These are phyloP conservation scores for Taxawa tesnikishii DNA, from an alignment of 2,329 filamentous ascomycete species.

Conservation along the genomic window DNA sequence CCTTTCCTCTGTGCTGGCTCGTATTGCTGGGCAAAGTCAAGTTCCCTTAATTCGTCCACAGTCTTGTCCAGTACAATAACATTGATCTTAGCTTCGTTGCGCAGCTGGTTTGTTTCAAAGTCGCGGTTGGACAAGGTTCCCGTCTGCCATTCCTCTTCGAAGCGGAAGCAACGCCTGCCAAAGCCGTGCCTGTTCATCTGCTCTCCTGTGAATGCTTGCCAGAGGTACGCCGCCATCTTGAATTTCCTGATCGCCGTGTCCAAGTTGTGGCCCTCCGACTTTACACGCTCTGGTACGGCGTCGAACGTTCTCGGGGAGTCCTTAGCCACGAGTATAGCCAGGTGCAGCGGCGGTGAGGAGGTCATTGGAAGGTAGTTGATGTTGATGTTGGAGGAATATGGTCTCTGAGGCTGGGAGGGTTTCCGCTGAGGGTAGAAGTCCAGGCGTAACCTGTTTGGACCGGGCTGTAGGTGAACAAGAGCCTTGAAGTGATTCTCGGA, in stretches of 20 bases:
- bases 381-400: conserved; percentile 68
- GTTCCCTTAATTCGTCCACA: conserved; percentile 66
- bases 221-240: conserved; percentile 87
- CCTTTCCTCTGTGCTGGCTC: conserved; percentile 54
- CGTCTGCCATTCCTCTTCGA: conserved; percentile 89
- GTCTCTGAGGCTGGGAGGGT: conserved; percentile 47
- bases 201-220: conserved; percentile 94
- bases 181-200: conserved; percentile 89
- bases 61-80: conserved; percentile 74
- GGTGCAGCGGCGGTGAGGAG: conserved; percentile 70
- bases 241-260: conserved; percentile 79
- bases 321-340: conserved; percentile 76
- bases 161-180: conserved; percentile 73
- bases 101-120: conserved; percentile 56
- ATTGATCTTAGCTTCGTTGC: conserved; percentile 85
- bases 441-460: conserved; percentile 76
- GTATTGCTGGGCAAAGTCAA: conserved; percentile 70
- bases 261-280: conserved; percentile 71
- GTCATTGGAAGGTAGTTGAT: conserved; percentile 77
- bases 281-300: conserved; percentile 59
- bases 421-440: conserved; percentile 47
- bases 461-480: conserved; percentile 78
- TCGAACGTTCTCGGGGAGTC: conserved; percentile 84
- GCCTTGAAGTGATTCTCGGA: conserved; percentile 84
- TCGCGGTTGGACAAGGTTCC: conserved; percentile 72